phyloP scores from a whole-genome alignment of 306 rosid genomes.

The Citrullus mucosospermus region DNA sequence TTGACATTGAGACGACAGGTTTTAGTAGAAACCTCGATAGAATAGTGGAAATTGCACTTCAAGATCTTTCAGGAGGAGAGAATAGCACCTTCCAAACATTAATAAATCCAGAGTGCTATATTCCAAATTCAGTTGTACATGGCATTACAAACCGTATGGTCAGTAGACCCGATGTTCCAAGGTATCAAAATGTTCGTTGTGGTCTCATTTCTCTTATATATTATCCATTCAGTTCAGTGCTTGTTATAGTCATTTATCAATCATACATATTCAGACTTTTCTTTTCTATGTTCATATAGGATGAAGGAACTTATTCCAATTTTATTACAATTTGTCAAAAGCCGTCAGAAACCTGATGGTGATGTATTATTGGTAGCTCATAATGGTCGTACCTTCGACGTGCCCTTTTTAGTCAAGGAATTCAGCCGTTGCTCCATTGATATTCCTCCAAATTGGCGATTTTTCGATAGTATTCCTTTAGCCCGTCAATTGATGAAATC shows the following conservation, averaged over 20 bases:
- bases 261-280: neutral
- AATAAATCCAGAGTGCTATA: slow-evolving; percentile 53
- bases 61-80: slow-evolving; percentile 74
- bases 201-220: neutral
- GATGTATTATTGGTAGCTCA: slow-evolving; percentile 56
- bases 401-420: slow-evolving; percentile 60
- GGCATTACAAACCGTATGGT: slow-evolving; percentile 58
- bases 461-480: slow-evolving; percentile 45
- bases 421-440: slow-evolving; percentile 44
- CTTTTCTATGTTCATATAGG: slow-evolving; percentile 28
- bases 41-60: slow-evolving; percentile 68
- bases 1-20: slow-evolving; percentile 83
- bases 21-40: slow-evolving; percentile 36
- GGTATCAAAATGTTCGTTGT: slow-evolving; percentile 34
- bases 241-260: neutral
- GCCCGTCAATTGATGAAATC: slow-evolving; percentile 55
- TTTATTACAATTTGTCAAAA: slow-evolving; percentile 40
- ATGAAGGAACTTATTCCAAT: slow-evolving; percentile 71
- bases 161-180: slow-evolving; percentile 51
- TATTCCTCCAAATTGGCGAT: slow-evolving; percentile 61
- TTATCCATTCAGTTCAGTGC: neutral
- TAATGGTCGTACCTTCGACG: slow-evolving; percentile 74
- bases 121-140: slow-evolving; percentile 45
- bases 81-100: slow-evolving; percentile 84
- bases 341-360: slow-evolving; percentile 74